Percentiles rank a stretch among this genome's conserved stretches.
Conservation (phyloP, 75 land plant genomes). For the Larix kaempferi region DNA sequence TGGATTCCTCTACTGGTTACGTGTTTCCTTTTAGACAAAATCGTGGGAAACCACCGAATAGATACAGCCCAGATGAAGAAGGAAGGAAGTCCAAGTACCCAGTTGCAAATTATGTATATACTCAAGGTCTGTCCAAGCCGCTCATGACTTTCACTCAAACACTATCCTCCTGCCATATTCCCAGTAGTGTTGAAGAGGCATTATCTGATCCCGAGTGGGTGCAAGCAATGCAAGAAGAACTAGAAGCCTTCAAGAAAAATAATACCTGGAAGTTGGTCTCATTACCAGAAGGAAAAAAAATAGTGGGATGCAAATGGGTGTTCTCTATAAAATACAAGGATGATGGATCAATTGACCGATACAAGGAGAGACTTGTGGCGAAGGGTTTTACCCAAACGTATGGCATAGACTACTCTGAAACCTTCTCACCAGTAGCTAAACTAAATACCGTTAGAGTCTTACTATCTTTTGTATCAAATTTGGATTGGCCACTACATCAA, state of each 20-base stretch:
- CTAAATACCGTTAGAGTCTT: background rate
- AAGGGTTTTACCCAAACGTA: conserved; percentile 23
- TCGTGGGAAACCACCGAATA: conserved; percentile 10
- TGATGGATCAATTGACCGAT: conserved; percentile 20
- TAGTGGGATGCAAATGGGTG: conserved; percentile 28
- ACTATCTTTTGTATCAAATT: background rate
- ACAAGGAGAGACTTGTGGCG: conserved; percentile 21
- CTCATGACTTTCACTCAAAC: background rate
- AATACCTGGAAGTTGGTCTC: conserved; percentile 19
- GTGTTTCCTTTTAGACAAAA: conserved; percentile 12
- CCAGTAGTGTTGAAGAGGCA: conserved; percentile 4
- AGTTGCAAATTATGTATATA: conserved; percentile 17
- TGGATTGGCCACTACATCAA: conserved; percentile 2
- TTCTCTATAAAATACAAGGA: conserved; percentile 12
- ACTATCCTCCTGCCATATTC: background rate
- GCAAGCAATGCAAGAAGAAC: conserved; percentile 22
- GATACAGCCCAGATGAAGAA: conserved; percentile 9
- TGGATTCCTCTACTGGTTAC: conserved; percentile 15
- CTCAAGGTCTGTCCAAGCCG: background rate
- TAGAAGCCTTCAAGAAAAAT: conserved; percentile 26
- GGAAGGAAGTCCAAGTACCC: conserved; percentile 14
- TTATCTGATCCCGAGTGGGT: conserved; percentile 8
- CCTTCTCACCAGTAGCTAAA: conserved; percentile 6
- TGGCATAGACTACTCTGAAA: conserved; percentile 23
- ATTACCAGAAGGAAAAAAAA: conserved; percentile 11